Base-by-base conservation (phyloP, 208 protist genomes). In the Trypanosoma lewisi region DNA sequence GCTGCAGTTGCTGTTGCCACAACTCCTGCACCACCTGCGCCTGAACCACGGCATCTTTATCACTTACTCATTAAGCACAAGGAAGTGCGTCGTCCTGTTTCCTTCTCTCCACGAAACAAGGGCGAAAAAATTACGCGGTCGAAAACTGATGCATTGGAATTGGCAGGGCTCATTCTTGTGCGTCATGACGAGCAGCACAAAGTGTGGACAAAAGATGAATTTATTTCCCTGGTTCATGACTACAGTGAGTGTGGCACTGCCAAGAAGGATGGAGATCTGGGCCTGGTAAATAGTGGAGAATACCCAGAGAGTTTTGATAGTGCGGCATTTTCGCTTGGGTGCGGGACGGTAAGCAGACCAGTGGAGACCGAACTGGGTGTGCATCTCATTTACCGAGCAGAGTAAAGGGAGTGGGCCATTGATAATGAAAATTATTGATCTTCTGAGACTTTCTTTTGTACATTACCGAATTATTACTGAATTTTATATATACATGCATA, bases 31-130 rank as follows among this genome's bases (percentile, higher is more conserved):
- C 42, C 61, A 39, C 0, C 58, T 1, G 2, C 51, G 28, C 41
- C 48, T n/a, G 37, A 21, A 16, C 36, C 21, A 52, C 70, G 81
- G 28, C 83, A 91, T 37, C 75, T 95, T 21, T 94, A 83, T 36
- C 90, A 96, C 41, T 71, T 96, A 14, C 78, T 96, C 21, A 80
- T 96, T 47, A 96, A 96, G 56, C 90, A 96, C 82, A 92, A 92
- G 55, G 82, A 94, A 59, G 77, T 89, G 16, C 71, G 80, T 14
- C 83, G 89, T 27, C 86, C 85, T 17, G 56, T 89, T 23, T 90
- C 82, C 3, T 73, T 78, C 16, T 62, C 60, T 14, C 80, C 74
- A 14, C 74, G 67, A 36, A 87, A 87, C 63, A 88, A 88, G 42
- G 83, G 82, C 9, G 85, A 96, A 62, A 62, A 75, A 33, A 87